Evolutionary conservation across 139 green algal genomes (phyloP), one percentile per base, ranked within the genome.

Genomic region (Nannochloris sp.): DNA sequence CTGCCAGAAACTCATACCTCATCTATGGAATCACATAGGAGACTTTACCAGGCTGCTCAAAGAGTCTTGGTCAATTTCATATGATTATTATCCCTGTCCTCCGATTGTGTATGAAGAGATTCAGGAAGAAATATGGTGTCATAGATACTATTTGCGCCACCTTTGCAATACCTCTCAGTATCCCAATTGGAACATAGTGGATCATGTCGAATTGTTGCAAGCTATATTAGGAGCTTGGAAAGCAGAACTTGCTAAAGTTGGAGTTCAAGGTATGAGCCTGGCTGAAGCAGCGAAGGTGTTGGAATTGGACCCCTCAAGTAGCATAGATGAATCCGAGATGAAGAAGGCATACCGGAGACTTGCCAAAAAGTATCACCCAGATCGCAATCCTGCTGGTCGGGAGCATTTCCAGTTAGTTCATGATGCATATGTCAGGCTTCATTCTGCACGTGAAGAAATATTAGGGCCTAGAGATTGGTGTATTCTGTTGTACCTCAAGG

Each of bases 81-180:
- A 91, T 54, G 89, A 97, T 8, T 96, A 96, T 80, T 83, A 85
- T 12, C 90, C 88, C 69, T 95, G 69, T 85, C 91, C 51, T 0
- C 91, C 91, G 0, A 57, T 96, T 44, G 60, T 64, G 1, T 97
- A 96, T 72, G 81, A 87, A 0, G 90, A 96, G 72, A 80, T 97
- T 48, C 48, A 78, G 49, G 69, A 81, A 8, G 88, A 95, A 74
- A 71, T 96, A 43, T 96, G 82, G 77, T 95, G 88, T 74, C 86
- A 95, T 79, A 71, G 89, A 29, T 97, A 97, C 81, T 97, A 97
- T 75, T 82, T 97, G 50, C 74, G 80, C 51, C 90, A 94, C 73
- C 73, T 97, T 48, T 90, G 80, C 61, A 81, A 96, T 71, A 80
- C 84, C 21, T 63, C 64, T 0, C 76, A 79, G 23, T 96, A 94